These are phyloP conservation scores for Obelidium mucronatum DNA, from an alignment of 192 early-diverging fungal species.

Conservation along the genomic window DNA sequence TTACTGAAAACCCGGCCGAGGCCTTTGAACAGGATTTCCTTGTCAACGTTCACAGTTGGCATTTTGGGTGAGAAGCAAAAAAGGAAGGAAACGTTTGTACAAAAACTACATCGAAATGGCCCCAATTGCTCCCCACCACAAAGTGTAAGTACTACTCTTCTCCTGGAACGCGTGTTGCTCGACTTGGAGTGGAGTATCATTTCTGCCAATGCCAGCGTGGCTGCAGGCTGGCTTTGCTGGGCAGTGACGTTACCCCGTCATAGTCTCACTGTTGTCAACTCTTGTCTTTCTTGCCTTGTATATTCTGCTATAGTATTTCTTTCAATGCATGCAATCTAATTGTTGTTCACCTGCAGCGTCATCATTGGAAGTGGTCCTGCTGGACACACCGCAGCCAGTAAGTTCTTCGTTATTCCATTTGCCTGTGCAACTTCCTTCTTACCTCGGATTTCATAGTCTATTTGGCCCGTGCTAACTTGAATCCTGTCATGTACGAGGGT, in stretches of 20 bases:
- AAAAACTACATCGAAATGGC: constrained; percentile 17
- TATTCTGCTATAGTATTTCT: too few species aligned
- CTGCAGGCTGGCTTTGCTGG: too few species aligned
- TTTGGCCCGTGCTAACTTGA: constrained; percentile 84
- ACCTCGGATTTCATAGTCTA: constrained; percentile 10
- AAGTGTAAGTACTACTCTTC: background rate
- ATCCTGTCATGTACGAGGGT: constrained; percentile 70
- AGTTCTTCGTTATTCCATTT: constrained; percentile 55
- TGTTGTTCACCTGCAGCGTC: constrained; percentile 1
- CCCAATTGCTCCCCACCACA: constrained; percentile 10
- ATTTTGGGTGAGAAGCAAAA: constrained; percentile 14
- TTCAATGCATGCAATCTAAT: too few species aligned
- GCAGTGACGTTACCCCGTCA: too few species aligned
- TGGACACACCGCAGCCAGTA: constrained; percentile 96
- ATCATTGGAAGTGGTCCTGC: constrained; percentile 75
- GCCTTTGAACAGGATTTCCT: constrained; percentile 81
- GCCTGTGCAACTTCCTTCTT: background rate
- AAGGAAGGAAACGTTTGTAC: background rate
- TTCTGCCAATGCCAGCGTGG: too few species aligned
- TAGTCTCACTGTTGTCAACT: too few species aligned
- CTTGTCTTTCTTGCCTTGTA: too few species aligned
- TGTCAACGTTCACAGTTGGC: constrained; percentile 97
- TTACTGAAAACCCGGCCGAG: constrained; percentile 84
- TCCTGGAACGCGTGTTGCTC: too few species aligned
- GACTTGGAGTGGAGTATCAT: too few species aligned